A percentile compares a stretch with the other conserved stretches of the same genome.
These are phyloP conservation scores for Penicillium roqueforti DNA, from an alignment of 495 filamentous ascomycete genomes.

Conservation along the genomic window DNA sequence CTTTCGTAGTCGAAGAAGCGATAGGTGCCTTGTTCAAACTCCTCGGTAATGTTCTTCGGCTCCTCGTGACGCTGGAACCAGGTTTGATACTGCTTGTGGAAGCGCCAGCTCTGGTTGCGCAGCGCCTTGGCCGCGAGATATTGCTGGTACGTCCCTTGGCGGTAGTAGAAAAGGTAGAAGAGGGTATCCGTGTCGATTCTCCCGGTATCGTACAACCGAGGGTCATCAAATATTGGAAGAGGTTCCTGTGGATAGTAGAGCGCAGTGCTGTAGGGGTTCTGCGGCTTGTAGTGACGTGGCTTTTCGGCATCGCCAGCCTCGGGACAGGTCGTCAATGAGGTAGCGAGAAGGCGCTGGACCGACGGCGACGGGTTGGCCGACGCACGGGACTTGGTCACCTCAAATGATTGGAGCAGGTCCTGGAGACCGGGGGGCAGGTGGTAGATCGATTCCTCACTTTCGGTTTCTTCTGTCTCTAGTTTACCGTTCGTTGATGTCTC, in stretches of 20 bases:
- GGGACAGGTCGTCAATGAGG: slow-evolving; percentile 67
- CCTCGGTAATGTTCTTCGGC: slow-evolving; percentile 96
- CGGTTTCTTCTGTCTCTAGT: slow-evolving; percentile 31
- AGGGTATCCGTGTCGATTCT: slow-evolving; percentile 91
- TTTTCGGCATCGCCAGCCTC: slow-evolving; percentile 74
- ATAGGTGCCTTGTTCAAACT: slow-evolving; percentile 97
- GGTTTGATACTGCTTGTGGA: slow-evolving; percentile 99
- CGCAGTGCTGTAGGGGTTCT: slow-evolving; percentile 72
- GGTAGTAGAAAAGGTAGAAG: slow-evolving; percentile 99
- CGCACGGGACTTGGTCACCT: slow-evolving; percentile 68
- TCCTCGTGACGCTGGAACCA: slow-evolving; percentile 99
- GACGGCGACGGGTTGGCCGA: slow-evolving; percentile 53
- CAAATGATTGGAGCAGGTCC: slow-evolving; percentile 86
- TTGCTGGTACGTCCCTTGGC: slow-evolving; percentile 92
- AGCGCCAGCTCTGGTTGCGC: slow-evolving; percentile 96
- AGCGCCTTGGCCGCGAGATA: slow-evolving; percentile 93
- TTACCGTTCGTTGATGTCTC: slow-evolving; percentile 32
- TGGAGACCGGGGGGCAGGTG: slow-evolving; percentile 88
- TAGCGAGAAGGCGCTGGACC: slow-evolving; percentile 65
- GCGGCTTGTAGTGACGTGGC: slow-evolving; percentile 77
- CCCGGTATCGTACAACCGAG: slow-evolving; percentile 66
- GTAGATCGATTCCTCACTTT: slow-evolving; percentile 73
- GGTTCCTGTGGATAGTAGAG: slow-evolving; percentile 90
- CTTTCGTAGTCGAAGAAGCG: slow-evolving; percentile 99
- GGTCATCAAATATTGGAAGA: slow-evolving; percentile 84